A percentile compares a stretch with the other conserved stretches of the same genome.
Evolutionary conservation across 2,329 filamentous ascomycete species (phyloP).

Genomic region (Exophiala alcalophila): DNA sequence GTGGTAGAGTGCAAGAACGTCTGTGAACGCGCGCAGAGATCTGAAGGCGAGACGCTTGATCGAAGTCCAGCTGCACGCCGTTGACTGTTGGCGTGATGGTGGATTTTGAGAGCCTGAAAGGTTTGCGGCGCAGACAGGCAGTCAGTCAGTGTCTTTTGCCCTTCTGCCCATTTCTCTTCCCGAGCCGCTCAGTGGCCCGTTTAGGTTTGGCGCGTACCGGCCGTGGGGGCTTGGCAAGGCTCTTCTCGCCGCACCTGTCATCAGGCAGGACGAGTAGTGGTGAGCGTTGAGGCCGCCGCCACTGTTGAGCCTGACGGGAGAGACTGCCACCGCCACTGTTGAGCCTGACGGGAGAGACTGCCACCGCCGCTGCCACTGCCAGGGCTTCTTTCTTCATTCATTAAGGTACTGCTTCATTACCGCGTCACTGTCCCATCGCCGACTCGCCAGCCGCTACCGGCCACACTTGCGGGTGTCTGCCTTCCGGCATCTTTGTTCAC

Average conservation of each 20-base stretch:
- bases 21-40: constrained; percentile 5
- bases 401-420: constrained; percentile 1
- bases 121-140: constrained; percentile 5
- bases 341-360: too few relatives aligned
- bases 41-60: constrained; percentile 1
- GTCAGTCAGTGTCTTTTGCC: too few relatives aligned
- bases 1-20: constrained; percentile 7
- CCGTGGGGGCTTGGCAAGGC: constrained; percentile 8
- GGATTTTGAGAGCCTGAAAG: constrained; percentile 7
- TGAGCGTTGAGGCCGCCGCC: too few relatives aligned
- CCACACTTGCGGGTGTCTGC: neutral
- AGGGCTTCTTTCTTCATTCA: too few relatives aligned
- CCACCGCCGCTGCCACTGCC: too few relatives aligned
- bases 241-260: too few relatives aligned
- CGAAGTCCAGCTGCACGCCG: constrained; percentile 1
- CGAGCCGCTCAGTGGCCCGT: constrained; percentile 3
- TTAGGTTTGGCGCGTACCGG: constrained; percentile 5
- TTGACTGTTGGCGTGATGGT: constrained; percentile 6
- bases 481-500: too few relatives aligned
- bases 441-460: neutral
- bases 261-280: too few relatives aligned
- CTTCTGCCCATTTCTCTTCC: constrained; percentile 6
- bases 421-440: neutral
- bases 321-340: too few relatives aligned
- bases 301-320: too few relatives aligned